phyloP scores from a whole-genome alignment of 345 rosid genomes.

The Gossypium anomalum region DNA sequence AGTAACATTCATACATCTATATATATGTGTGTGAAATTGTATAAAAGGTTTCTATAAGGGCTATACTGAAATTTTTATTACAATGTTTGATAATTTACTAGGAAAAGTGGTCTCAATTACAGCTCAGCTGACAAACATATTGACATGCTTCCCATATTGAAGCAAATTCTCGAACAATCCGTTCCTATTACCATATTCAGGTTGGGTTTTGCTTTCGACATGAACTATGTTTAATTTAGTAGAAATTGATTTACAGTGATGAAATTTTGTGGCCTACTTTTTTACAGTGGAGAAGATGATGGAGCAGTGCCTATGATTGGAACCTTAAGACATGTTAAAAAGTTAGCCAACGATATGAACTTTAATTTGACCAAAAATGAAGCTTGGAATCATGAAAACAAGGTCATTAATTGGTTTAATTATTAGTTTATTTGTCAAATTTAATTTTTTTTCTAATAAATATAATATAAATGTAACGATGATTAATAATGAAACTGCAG shows the following conservation, averaged over 20 bases:
- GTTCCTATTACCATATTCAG: conserved; percentile 5
- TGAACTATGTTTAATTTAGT: background rate
- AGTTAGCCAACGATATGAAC: background rate
- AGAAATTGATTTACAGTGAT: too few relatives aligned
- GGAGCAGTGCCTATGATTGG: background rate
- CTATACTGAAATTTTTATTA: background rate
- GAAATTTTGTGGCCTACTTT: background rate
- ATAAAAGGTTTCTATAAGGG: too few relatives aligned
- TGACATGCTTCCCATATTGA: conserved; percentile 3
- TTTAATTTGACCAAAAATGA: background rate
- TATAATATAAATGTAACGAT: too few relatives aligned
- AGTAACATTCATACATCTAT: background rate
- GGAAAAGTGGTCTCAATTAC: conserved; percentile 2
- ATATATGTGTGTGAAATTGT: too few relatives aligned
- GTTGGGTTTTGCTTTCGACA: background rate
- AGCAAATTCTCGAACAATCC: background rate
- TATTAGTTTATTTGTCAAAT: background rate
- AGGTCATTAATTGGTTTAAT: background rate
- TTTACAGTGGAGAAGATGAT: conserved; percentile 6
- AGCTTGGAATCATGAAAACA: background rate
- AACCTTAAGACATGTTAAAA: background rate
- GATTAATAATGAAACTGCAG: background rate
- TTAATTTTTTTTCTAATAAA: background rate
- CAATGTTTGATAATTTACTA: background rate
- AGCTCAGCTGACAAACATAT: background rate